Evolutionary conservation across 345 rosid species (phyloP), one percentile per base, ranked within the genome.

Genomic region (Pelargonium nanum): DNA sequence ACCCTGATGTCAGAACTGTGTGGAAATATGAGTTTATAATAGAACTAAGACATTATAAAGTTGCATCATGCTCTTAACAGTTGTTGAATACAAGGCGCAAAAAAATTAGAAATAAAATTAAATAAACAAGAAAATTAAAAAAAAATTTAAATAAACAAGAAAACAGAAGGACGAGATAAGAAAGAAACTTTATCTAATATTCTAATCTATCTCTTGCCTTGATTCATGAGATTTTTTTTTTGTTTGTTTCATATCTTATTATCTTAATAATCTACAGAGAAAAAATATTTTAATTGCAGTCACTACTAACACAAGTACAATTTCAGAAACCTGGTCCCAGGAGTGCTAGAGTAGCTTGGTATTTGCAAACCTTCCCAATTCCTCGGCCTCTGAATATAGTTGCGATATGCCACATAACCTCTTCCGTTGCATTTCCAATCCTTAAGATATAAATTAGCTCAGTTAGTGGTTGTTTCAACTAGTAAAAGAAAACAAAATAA

Each of bases 341-440:
- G 91, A 68, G 93, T 89, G 72, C 89, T 87, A n/a, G 66, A 70
- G 70, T 65, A 78, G 77, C 95, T 89, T 50, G 83, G 77, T 59
- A 69, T 71, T 63, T 70, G 83, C 71, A 64, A 24, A 57, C 55
- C 75, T 65, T 93, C 91, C 91, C 97, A 87, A 61, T 93, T 85
- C 66, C 87, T 76, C 57, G 97, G 97, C 82, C 86, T 80, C 55
- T 87, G 72, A 20, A 93, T 89, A 77, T 82, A 84, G 70, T 87
- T 93, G 28, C 97, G 86, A 60, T 82, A 89, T 9, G 96, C 89
- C 52, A 76, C 89, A 58, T 89, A 93, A 9, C 96, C 94, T 75
- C 79, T 89, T 7, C 89, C 91, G 58, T 84, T 89, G 81, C 99
- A 89, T 84, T 89, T 87, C 94, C 99, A 89, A 25, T 87, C 99